These are phyloP conservation scores for Pichia sp. DNA, from an alignment of 1,139 yeast species.

Conservation along the genomic window DNA sequence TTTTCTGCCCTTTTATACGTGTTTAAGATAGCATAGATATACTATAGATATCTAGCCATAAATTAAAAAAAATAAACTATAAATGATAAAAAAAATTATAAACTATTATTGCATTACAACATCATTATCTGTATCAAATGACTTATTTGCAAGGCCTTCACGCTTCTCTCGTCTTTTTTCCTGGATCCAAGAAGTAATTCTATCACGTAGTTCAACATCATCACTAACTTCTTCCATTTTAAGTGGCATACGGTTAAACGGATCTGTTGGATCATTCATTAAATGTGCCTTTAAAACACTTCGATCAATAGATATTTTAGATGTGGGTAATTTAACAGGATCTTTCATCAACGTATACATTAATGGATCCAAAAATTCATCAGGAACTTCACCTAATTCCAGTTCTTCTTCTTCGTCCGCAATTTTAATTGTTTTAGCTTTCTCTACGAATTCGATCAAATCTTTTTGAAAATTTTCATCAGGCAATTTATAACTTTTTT, in stretches of 20 bases:
- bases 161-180: slow-evolving; percentile 28
- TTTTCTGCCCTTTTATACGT: too few relatives aligned
- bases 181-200: slow-evolving; percentile 53
- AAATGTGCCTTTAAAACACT: slow-evolving; percentile 91
- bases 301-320: slow-evolving; percentile 78
- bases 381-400: slow-evolving; percentile 91
- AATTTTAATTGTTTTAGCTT: slow-evolving; percentile 54
- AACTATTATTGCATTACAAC: slow-evolving; percentile 17
- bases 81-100: too few relatives aligned
- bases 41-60: too few relatives aligned
- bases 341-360: slow-evolving; percentile 95
- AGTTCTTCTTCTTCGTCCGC: slow-evolving; percentile 75
- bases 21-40: too few relatives aligned
- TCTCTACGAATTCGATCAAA: slow-evolving; percentile 51
- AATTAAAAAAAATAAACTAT: too few relatives aligned
- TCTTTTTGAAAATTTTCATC: slow-evolving; percentile 44
- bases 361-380: slow-evolving; percentile 92
- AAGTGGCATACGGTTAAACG: slow-evolving; percentile 89
- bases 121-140: slow-evolving; percentile 21
- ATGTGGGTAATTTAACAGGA: slow-evolving; percentile 86
- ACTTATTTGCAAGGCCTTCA: neutral
- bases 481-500: slow-evolving; percentile 44
- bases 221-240: slow-evolving; percentile 83
- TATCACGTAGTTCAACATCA: slow-evolving; percentile 56
- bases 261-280: slow-evolving; percentile 92